These are phyloP conservation scores for Neonothopanus nambi DNA, from an alignment of 1,284 basidiomycete genomes.

Conservation along the genomic window DNA sequence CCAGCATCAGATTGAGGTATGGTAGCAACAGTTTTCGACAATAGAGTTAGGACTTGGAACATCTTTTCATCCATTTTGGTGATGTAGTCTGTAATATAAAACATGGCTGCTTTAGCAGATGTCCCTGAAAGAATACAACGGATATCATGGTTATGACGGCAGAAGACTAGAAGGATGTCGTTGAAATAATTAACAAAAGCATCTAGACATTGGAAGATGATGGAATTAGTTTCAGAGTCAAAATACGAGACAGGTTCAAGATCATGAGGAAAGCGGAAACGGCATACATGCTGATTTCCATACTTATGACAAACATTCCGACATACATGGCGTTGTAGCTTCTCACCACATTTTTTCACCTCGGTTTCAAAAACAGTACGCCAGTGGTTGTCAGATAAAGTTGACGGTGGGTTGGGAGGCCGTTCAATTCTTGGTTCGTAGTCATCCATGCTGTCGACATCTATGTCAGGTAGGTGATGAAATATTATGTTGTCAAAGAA, in stretches of 20 bases:
- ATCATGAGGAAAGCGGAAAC: constrained; percentile 21
- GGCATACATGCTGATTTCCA: constrained; percentile 19
- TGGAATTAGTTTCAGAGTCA: constrained; percentile 23
- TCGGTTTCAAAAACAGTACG: background rate
- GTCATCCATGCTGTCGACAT: background rate
- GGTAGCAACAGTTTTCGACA: constrained; percentile 20
- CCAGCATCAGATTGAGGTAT: constrained; percentile 20
- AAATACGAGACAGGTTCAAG: constrained; percentile 15
- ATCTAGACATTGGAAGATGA: constrained; percentile 22
- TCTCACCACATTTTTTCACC: constrained; percentile 6
- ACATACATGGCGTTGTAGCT: constrained; percentile 22
- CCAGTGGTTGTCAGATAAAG: background rate
- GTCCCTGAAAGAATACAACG: constrained; percentile 28
- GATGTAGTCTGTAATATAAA: constrained; percentile 34
- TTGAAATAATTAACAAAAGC: constrained; percentile 29
- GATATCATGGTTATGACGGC: constrained; percentile 33
- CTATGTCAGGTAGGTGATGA: constrained; percentile 5
- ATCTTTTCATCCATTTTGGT: constrained; percentile 27
- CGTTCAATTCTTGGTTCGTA: background rate
- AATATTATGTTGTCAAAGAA: constrained; percentile 10
- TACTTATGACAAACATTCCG: constrained; percentile 25
- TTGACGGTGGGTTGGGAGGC: background rate
- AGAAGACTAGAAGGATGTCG: constrained; percentile 18
- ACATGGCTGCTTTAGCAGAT: constrained; percentile 28
- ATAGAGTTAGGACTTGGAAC: constrained; percentile 14